Conservation (phyloP, 352 stramenopile species). For the Phytophthora kernoviae region DNA sequence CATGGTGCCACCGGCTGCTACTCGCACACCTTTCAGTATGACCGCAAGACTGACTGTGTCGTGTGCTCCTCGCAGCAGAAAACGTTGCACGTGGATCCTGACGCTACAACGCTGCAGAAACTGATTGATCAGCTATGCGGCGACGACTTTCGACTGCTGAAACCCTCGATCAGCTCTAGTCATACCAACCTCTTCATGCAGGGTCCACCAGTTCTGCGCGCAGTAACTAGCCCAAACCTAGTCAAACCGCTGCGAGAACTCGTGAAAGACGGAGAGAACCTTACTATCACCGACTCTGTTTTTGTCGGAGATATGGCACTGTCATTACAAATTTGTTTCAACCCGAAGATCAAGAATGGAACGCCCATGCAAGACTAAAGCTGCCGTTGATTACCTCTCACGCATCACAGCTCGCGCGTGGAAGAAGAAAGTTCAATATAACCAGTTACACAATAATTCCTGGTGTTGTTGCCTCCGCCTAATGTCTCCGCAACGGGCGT, state of each 20-base stretch:
- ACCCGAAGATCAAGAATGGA: slow-evolving; percentile 30
- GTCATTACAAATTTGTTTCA: slow-evolving; percentile 67
- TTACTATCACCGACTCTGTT: slow-evolving; percentile 95
- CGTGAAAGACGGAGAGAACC: slow-evolving; percentile 84
- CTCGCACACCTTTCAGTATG: slow-evolving; percentile 97
- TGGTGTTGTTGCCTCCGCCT: not conserved
- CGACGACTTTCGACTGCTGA: slow-evolving; percentile 64
- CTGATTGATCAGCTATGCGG: slow-evolving; percentile 72
- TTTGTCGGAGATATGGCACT: slow-evolving; percentile 86
- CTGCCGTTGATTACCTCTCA: too few relatives aligned
- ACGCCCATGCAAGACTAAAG: slow-evolving; percentile 30
- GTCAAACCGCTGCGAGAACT: slow-evolving; percentile 90
- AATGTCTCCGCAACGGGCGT: too few relatives aligned
- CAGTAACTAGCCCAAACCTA: slow-evolving; percentile 92
- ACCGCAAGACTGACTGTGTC: slow-evolving; percentile 89
- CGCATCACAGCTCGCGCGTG: too few relatives aligned
- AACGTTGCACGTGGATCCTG: slow-evolving; percentile 52
- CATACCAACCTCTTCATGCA: slow-evolving; percentile 83
- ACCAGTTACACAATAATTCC: not conserved
- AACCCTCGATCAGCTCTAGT: slow-evolving; percentile 74
- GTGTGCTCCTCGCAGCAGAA: slow-evolving; percentile 86
- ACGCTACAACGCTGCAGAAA: slow-evolving; percentile 57
- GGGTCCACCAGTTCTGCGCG: slow-evolving; percentile 77
- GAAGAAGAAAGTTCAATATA: not conserved
- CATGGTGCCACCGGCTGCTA: slow-evolving; percentile 95